Evolutionary conservation across 164 flowering plant species (phyloP), one percentile per base, ranked within the genome.

Genomic region (Santalum album): DNA sequence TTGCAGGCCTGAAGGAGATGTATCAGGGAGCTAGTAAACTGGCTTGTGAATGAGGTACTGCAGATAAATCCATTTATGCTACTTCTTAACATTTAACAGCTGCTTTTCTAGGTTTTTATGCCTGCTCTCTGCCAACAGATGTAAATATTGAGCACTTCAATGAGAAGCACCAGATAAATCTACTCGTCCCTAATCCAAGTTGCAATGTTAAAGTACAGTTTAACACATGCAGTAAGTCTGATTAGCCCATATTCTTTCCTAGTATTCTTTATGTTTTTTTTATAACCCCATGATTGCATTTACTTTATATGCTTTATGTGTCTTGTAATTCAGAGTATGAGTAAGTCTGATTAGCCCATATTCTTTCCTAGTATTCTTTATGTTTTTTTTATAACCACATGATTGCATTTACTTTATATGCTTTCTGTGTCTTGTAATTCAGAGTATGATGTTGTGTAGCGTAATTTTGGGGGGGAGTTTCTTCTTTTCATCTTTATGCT

Each of bases 1-100:
- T 92, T 50, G 70, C 79, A 38, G 99, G 89, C 67, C 51, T 92
- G 71, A 92, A 89, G 73, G 99, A 92, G 73, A 92, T 92, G 99
- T 92, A 92, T n/a, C 68, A 75, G 99, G 69, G 99, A 92, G 68
- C 99, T 89, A 81, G 86, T 92, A n/a, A 84, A 89, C 72, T 34
- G 87, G 65, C 97, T 92, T 51, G 96, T 92, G 49, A 89, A 85
- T 56, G 71, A 92, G 96, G 99, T 38, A 9, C 1, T 14, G 3
- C 15, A 1, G 16, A 0, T 16, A 38, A 38, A 29, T 29, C 34
- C 34, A 4, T 29, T 3, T 3, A 38, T 38, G 42, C 2, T 38
- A 2, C 16, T 38, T 14, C n/a, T n/a, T n/a, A n/a, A n/a, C n/a
- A n/a, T n/a, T n/a, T n/a, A n/a, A n/a, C n/a, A n/a, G n/a, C n/a